Evolutionary conservation across 176 grass and related monocot genomes (phyloP), one percentile per base, ranked within the genome.

Genomic region (Avena sativa): DNA sequence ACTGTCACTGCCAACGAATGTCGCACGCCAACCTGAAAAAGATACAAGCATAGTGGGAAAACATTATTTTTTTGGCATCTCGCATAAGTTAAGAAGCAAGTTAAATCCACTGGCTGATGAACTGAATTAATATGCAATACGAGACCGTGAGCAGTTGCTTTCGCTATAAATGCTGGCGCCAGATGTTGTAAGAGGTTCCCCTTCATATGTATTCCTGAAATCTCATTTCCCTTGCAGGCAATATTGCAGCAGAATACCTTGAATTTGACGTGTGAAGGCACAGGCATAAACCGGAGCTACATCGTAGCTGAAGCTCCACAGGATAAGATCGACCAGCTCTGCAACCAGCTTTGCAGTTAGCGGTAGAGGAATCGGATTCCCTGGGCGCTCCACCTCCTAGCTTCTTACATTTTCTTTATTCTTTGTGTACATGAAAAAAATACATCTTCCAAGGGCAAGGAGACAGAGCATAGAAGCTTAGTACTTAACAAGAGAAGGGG

Each of bases 291-390:
- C 79, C 40, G 7, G 5, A 98, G 82, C 65, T 95, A 92, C 82
- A 46, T 69, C 58, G 78, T 93, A 15, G 79, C 89, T 14, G 84
- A 89, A 62, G 66, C 87, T 0, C 68, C 87, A 1, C 25, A 83
- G 58, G 74, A 76, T 49, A 90, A 80, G 52, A 92, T 92, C 72
- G 60, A 65, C 25, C 81, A 92, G 19, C 70, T 98, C 21, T 98
- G 95, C 86, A 74, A 65, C 62, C 86, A 93, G 67, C 88, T 95
- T 36, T 98, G 95, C 80, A 81, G 53, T 53, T 90, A 81, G 89
- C 50, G 65, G 50, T 79, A 67, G 26, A 67, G 64, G 59, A 67
- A 79, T 67, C 20, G 19, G 57, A 71, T 81, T 76, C 59, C 50
- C 79, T 74, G 36, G 38, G 5, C 38, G 88, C 76, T 52, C 76